A percentile compares a stretch with the other conserved stretches of the same genome.
These are phyloP conservation scores for Trifolium repens DNA, from an alignment of 306 rosid genomes.

Conservation along the genomic window DNA sequence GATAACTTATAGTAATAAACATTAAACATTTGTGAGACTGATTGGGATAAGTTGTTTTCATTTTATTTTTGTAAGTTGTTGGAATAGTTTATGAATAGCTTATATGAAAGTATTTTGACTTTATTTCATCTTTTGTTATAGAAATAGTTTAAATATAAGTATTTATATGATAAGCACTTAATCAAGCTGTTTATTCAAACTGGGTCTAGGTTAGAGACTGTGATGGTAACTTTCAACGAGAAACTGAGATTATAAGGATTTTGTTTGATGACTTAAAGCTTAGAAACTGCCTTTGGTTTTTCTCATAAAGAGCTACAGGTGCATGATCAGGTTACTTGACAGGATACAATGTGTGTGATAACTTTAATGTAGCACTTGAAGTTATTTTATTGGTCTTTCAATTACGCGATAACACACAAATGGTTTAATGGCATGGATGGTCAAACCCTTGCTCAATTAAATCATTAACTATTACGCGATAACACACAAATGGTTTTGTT, in stretches of 20 bases:
- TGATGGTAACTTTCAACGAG: not conserved
- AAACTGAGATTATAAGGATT: not conserved
- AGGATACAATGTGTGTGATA: not conserved
- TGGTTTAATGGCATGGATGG: not conserved
- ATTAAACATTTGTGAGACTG: not conserved
- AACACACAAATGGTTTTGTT: constrained; percentile 15
- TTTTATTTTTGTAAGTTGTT: not conserved
- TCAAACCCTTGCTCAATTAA: not conserved
- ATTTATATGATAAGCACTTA: not conserved
- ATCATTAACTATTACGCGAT: not conserved
- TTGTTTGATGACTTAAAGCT: not conserved
- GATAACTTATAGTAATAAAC: not conserved
- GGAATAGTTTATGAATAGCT: not conserved
- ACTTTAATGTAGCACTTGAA: not conserved
- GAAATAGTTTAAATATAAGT: not conserved
- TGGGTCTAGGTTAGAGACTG: not conserved
- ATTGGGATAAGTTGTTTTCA: not conserved
- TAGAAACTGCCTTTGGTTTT: not conserved
- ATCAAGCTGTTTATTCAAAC: not conserved
- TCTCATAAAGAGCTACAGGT: constrained; percentile 4
- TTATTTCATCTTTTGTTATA: not conserved
- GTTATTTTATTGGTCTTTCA: not conserved
- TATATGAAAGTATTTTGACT: not conserved
- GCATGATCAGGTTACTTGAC: constrained; percentile 29
- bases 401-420: no score